Evolutionary conservation across 2,329 filamentous ascomycete genomes (phyloP).

Genomic region (Trichoderma sp.): DNA sequence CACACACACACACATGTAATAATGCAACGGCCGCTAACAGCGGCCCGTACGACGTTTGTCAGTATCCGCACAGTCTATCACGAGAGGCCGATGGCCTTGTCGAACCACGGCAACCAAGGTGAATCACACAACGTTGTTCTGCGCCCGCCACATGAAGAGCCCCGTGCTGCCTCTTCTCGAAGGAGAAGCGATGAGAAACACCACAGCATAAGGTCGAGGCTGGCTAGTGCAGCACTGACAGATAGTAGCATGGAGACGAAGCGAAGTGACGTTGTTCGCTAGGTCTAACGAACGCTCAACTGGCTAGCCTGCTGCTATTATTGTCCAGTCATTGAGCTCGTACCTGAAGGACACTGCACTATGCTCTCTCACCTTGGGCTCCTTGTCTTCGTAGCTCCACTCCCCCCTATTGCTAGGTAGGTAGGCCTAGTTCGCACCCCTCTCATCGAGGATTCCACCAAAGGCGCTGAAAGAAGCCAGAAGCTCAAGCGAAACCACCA

Average conservation of each 20-base stretch:
- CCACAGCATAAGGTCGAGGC: neutral
- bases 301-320: neutral
- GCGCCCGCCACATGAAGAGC: neutral
- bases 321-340: neutral
- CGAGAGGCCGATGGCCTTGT: neutral
- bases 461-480: neutral
- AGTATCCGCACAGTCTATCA: neutral
- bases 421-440: neutral
- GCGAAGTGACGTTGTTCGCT: neutral
- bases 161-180: neutral
- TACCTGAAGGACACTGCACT: neutral
- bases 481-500: neutral
- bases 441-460: neutral
- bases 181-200: neutral
- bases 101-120: neutral
- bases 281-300: neutral
- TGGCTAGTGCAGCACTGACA: neutral
- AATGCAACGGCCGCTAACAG: neutral
- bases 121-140: neutral
- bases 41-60: slow-evolving; percentile 1
- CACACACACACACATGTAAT: neutral
- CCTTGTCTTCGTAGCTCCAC: neutral
- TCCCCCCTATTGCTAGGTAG: neutral
- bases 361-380: neutral
- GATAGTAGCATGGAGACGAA: neutral